A percentile compares a stretch with the other conserved stretches of the same genome.
Conservation (phyloP, 176 grass and related monocot species). For the Thalia dealbata region DNA sequence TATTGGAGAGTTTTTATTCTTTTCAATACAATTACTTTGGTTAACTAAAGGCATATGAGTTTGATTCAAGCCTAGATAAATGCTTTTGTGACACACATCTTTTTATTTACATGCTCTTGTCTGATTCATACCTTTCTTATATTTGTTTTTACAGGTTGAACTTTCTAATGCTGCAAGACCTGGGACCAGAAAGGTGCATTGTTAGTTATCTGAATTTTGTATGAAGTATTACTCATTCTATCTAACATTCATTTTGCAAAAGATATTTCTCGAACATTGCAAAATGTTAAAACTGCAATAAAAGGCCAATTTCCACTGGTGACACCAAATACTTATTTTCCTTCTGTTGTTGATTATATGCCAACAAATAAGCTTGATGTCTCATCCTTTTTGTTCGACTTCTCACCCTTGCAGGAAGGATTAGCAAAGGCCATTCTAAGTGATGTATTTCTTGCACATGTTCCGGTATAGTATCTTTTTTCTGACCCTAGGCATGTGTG, state of each 20-base stretch:
- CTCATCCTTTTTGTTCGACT: neutral
- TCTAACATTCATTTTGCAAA: neutral
- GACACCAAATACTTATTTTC: no score
- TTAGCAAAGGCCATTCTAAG: slow-evolving; percentile 53
- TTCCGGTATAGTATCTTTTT: slow-evolving; percentile 36
- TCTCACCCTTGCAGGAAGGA: slow-evolving; percentile 38
- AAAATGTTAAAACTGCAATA: neutral
- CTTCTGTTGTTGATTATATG: no score
- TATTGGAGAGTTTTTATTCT: no score
- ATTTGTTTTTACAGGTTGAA: slow-evolving; percentile 36
- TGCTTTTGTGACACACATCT: neutral
- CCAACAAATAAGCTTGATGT: neutral
- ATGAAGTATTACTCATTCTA: neutral
- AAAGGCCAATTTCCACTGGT: no score
- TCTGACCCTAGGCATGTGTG: neutral
- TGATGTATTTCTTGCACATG: slow-evolving; percentile 91
- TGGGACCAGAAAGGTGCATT: slow-evolving; percentile 60
- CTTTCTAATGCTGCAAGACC: slow-evolving; percentile 30
- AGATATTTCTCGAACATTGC: neutral
- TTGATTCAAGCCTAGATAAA: neutral
- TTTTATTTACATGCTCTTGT: neutral
- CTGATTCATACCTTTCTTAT: neutral
- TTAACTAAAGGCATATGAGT: no score
- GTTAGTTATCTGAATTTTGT: neutral
- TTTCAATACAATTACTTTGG: no score